A percentile compares a stretch with the other conserved stretches of the same genome.
phyloP scores from a whole-genome alignment of 1,284 basidiomycete genomes.

The Ceratobasidium sp. region DNA sequence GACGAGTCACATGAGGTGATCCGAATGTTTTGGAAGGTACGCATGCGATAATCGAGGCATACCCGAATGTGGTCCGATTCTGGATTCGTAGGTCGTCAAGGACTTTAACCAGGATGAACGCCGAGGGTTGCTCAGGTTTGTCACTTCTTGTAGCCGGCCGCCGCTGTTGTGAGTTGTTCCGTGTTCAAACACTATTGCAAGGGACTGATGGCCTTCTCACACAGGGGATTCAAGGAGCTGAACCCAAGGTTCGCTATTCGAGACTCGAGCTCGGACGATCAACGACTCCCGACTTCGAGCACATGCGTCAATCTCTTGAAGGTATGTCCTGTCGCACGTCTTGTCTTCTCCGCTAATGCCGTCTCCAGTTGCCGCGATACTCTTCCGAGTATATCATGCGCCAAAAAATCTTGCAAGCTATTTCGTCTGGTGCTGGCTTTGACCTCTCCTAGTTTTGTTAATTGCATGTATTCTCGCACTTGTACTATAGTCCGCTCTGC shows the following conservation, averaged over 20 bases:
- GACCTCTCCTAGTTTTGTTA: slow-evolving; percentile 70
- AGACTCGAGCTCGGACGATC: slow-evolving; percentile 74
- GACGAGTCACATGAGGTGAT: slow-evolving; percentile 75
- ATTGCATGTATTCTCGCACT: neutral
- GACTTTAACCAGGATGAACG: slow-evolving; percentile 77
- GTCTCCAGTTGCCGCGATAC: slow-evolving; percentile 70
- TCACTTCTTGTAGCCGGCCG: slow-evolving; percentile 88
- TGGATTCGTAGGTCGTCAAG: slow-evolving; percentile 66
- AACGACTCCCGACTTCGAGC: slow-evolving; percentile 78
- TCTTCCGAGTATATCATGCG: slow-evolving; percentile 65
- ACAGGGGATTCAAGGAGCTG: slow-evolving; percentile 86
- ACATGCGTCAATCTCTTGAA: slow-evolving; percentile 91
- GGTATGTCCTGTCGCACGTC: slow-evolving; percentile 51
- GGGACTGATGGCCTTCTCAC: neutral
- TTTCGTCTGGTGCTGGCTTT: slow-evolving; percentile 85
- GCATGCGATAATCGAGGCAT: slow-evolving; percentile 43
- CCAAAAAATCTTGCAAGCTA: slow-evolving; percentile 85
- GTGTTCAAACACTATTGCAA: neutral
- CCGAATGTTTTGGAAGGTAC: slow-evolving; percentile 75
- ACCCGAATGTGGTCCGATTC: slow-evolving; percentile 50
- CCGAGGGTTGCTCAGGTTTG: slow-evolving; percentile 79
- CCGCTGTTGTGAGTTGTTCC: slow-evolving; percentile 70
- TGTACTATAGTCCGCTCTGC: neutral
- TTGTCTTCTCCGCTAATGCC: neutral
- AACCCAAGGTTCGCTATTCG: slow-evolving; percentile 86